Base-by-base conservation (phyloP, 1,284 basidiomycete species). In the Amylostereum areolatum region DNA sequence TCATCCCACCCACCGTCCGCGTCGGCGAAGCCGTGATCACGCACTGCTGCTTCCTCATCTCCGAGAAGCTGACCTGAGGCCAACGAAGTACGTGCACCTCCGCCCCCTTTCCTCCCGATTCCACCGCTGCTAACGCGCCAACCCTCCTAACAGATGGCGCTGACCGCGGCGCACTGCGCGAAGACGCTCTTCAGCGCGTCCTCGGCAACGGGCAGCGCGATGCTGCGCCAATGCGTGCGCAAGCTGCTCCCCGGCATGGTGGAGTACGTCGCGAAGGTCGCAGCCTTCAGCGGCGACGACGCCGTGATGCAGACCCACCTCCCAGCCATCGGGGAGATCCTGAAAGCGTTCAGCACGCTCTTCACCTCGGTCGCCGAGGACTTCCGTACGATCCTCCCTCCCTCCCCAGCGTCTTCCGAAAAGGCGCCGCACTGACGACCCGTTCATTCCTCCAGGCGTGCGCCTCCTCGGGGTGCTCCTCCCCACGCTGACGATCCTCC, bases 121-220 rank as follows among this genome's bases (percentile, higher is more conserved):
- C 48, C 31, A 50, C 36, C 11, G 46, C 32, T 30, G 40, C 50
- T 53, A 33, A 37, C 9, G 4, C 24, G 25, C 48, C 40, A 41
- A 54, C 52, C 50, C 52, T 63, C 55, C 56, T 66, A 62, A 55
- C 67, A 86, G 81, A 73, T 87, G 31, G 84, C 87, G 0, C 64
- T 92, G n/a, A 92, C 90, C 3, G 92, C 93, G 2, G 81, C 89
- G 1, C 92, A 97, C 59, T 97, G 95, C 60, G 80, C 88, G 0
- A 88, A 88, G 57, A 93, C 92, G 0, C 68, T 96, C 32, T 74
- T 95, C 35, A 18, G 18, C 18, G 66, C 80, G 6, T 80, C 88
- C 11, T 76, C 83, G 4, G 69, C 77, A 9, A 70, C 81, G 5
- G 81, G 83, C 44, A 77, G 83, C 61, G 59, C 77, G 0, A 67